These are phyloP conservation scores for Aegilops speltoides DNA, from an alignment of 176 grass and related monocot species.

Conservation along the genomic window DNA sequence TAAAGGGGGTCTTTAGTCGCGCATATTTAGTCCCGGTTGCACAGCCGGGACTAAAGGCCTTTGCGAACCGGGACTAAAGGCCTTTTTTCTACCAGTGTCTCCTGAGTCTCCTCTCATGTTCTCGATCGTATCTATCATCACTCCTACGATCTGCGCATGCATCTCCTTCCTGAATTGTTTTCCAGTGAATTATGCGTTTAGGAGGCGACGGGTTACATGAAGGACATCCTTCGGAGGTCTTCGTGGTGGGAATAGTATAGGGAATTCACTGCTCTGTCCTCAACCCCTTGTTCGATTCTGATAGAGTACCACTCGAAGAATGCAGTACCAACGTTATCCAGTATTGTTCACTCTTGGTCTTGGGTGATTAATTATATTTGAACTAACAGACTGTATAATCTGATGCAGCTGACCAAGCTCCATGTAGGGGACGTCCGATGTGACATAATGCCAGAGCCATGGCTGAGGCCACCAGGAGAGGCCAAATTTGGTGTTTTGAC, in stretches of 20 bases:
- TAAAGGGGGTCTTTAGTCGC: too few species aligned
- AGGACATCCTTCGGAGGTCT: neutral
- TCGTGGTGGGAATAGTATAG: neutral
- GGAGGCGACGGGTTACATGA: neutral
- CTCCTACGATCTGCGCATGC: too few species aligned
- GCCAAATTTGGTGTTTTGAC: too few species aligned
- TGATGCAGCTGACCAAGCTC: neutral
- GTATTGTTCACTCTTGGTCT: neutral
- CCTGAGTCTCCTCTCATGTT: too few species aligned
- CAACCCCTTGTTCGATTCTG: neutral
- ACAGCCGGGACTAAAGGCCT: too few species aligned
- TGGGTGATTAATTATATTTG: neutral
- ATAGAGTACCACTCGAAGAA: neutral
- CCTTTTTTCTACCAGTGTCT: too few species aligned
- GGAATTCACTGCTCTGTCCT: neutral
- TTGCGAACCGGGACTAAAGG: too few species aligned
- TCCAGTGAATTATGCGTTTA: neutral
- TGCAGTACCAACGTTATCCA: too few species aligned
- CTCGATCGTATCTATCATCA: too few species aligned
- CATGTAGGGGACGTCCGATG: neutral
- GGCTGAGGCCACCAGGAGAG: neutral
- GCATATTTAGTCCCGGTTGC: too few species aligned
- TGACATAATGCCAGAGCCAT: neutral
- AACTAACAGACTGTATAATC: neutral
- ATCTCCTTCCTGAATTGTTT: too few species aligned